These are phyloP conservation scores for Bryum argenteum DNA, from an alignment of 225 moss, liverwort and hornwort genomes.

Conservation along the genomic window DNA sequence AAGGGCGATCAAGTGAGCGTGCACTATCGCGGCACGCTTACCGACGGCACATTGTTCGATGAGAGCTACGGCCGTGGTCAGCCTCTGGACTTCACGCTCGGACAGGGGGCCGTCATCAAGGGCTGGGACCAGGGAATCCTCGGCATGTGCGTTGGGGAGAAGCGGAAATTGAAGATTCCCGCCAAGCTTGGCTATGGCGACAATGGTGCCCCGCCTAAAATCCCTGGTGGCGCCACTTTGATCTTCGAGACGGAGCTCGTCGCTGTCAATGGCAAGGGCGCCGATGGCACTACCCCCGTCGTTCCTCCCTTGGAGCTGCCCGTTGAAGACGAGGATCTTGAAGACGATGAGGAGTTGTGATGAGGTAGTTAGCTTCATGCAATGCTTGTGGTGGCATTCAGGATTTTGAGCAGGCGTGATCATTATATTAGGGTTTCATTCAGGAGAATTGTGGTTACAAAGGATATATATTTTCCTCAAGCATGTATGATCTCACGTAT, in stretches of 20 bases:
- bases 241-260: conserved; percentile 98
- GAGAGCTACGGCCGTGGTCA: conserved; percentile 85
- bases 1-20: conserved; percentile 94
- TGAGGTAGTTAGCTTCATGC: conserved; percentile 15
- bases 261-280: conserved; percentile 72
- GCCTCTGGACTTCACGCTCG: conserved; percentile 90
- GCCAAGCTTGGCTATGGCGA: conserved; percentile 91
- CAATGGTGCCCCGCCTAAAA: conserved; percentile 75
- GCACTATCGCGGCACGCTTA: conserved; percentile 87
- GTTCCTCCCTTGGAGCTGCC: conserved; percentile 19
- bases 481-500: too few relatives aligned
- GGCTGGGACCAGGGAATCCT: conserved; percentile 98
- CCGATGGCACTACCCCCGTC: conserved; percentile 35
- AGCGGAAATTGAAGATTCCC: conserved; percentile 94
- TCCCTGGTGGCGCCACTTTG: conserved; percentile 93
- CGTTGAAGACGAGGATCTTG: conserved; percentile 33
- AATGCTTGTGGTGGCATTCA: conserved; percentile 11
- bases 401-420: background rate
- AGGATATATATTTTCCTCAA: background rate
- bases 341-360: conserved; percentile 48
- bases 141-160: conserved; percentile 95
- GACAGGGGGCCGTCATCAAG: conserved; percentile 85
- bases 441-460: conserved; percentile 2
- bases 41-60: conserved; percentile 85
- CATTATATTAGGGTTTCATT: conserved; percentile 4